A percentile compares a stretch with the other conserved stretches of the same genome.
Evolutionary conservation across 768 basidiomycete species (phyloP).

Genomic region (Cytidiella melzeri): DNA sequence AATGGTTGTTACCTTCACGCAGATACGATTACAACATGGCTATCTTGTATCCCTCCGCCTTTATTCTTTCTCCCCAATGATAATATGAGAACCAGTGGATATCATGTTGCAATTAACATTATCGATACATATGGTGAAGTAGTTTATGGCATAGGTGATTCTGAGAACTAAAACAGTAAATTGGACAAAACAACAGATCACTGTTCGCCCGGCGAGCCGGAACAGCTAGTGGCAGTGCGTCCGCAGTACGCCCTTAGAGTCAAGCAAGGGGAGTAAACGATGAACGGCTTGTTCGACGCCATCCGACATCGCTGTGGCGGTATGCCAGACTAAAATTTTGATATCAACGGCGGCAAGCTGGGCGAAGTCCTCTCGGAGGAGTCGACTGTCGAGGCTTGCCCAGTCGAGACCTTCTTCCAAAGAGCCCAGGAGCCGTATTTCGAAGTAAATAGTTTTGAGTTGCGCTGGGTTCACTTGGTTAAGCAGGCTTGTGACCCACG

Average conservation of each 20-base stretch:
- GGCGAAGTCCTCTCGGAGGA: slow-evolving; percentile 8
- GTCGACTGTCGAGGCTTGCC: slow-evolving; percentile 11
- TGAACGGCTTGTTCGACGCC: slow-evolving; percentile 14
- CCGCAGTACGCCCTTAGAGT: slow-evolving; percentile 12
- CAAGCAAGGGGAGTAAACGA: slow-evolving; percentile 10
- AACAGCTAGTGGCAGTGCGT: neutral
- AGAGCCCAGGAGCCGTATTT: slow-evolving; percentile 20
- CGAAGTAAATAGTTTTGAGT: slow-evolving; percentile 14
- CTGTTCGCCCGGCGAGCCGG: no score
- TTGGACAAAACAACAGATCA: no score
- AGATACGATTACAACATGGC: neutral
- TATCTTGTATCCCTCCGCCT: slow-evolving; percentile 1
- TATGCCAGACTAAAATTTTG: slow-evolving; percentile 19
- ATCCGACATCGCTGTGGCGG: slow-evolving; percentile 6
- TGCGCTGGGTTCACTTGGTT: slow-evolving; percentile 9
- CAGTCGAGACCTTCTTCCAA: slow-evolving; percentile 19
- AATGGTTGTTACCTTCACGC: slow-evolving; percentile 1
- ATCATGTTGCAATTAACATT: no score
- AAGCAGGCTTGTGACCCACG: slow-evolving; percentile 18
- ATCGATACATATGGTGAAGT: no score
- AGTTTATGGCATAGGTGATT: no score
- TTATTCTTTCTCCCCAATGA: neutral
- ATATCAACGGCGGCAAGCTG: slow-evolving; percentile 9
- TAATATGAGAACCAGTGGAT: no score
- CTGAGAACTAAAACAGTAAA: no score